A percentile compares a stretch with the other conserved stretches of the same genome.
Evolutionary conservation across 208 protist genomes (phyloP).

Genomic region (Wallacemonas sp.): DNA sequence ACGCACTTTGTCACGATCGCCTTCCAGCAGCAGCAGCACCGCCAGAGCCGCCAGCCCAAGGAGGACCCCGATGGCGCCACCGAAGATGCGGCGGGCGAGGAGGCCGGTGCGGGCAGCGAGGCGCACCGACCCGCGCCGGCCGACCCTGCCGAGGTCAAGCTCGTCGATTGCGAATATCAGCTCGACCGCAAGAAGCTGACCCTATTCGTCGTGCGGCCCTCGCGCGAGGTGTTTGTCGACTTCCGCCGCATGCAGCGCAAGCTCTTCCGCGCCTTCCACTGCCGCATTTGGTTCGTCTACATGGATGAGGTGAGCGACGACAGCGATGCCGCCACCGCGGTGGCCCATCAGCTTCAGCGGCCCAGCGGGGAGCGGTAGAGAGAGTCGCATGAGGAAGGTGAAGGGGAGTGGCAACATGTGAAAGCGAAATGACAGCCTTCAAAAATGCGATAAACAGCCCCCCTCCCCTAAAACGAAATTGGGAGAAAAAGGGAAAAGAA

Average conservation of each 20-base stretch:
- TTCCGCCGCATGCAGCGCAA: slow-evolving; percentile 79
- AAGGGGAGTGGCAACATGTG: no score
- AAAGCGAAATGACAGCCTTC: no score
- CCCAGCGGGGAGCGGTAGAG: background rate
- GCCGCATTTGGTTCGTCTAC: slow-evolving; percentile 81
- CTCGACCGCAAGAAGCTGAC: slow-evolving; percentile 72
- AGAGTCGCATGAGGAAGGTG: no score
- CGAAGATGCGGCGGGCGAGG: slow-evolving; percentile 13
- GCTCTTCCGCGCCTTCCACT: slow-evolving; percentile 63
- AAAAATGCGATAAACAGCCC: no score
- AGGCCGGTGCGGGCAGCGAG: slow-evolving; percentile 24
- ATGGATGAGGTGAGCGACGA: slow-evolving; percentile 64
- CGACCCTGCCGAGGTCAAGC: slow-evolving; percentile 19
- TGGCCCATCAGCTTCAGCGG: slow-evolving; percentile 16
- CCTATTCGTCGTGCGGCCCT: slow-evolving; percentile 57
- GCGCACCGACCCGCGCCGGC: background rate
- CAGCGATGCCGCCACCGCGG: slow-evolving; percentile 34
- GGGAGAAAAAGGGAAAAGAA: no score
- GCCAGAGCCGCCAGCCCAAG: background rate
- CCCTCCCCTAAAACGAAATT: no score
- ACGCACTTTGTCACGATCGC: slow-evolving; percentile 40
- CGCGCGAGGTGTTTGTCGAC: slow-evolving; percentile 53
- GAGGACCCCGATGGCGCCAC: slow-evolving; percentile 17
- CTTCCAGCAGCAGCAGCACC: slow-evolving; percentile 27
- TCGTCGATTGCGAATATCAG: slow-evolving; percentile 72